Evolutionary conservation across 2,329 filamentous ascomycete genomes (phyloP).

Genomic region (Ascosphaera apis): DNA sequence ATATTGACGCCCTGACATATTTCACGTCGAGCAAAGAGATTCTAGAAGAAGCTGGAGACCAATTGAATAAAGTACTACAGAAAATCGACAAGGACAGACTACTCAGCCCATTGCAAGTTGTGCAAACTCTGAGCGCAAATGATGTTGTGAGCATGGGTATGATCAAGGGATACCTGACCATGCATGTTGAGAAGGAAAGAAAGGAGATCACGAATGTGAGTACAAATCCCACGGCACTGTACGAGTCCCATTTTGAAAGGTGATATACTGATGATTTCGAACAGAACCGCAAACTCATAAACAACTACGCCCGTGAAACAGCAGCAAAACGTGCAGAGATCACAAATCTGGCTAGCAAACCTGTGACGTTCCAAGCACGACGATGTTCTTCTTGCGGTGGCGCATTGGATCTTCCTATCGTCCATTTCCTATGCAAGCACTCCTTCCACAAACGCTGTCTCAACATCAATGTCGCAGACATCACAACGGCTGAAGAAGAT

Average conservation of each 20-base stretch:
- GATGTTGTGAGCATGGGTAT: constrained; percentile 91
- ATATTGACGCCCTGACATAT: constrained; percentile 78
- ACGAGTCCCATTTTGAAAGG: not conserved
- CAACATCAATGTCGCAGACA: constrained; percentile 19
- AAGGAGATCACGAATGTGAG: constrained; percentile 49
- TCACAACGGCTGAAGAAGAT: constrained; percentile 30
- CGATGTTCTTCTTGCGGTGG: constrained; percentile 65
- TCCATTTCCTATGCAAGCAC: constrained; percentile 95
- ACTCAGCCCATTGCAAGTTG: constrained; percentile 90
- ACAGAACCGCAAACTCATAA: constrained; percentile 55
- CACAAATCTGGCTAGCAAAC: constrained; percentile 50
- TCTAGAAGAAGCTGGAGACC: constrained; percentile 67
- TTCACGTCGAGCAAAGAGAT: constrained; percentile 67
- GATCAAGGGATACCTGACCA: constrained; percentile 76
- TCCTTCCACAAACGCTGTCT: constrained; percentile 87
- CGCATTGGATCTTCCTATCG: constrained; percentile 61
- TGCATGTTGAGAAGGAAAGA: constrained; percentile 71
- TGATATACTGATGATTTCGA: too few species aligned
- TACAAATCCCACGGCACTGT: constrained; percentile 1
- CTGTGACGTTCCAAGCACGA: constrained; percentile 73
- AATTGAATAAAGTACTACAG: constrained; percentile 55
- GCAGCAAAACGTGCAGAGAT: constrained; percentile 59
- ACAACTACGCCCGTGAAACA: constrained; percentile 66
- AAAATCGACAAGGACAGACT: constrained; percentile 78
- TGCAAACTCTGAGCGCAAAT: constrained; percentile 63